A percentile compares a stretch with the other conserved stretches of the same genome.
Evolutionary conservation across 1,284 basidiomycete genomes (phyloP).

Genomic region (Moesziomyces sp.): DNA sequence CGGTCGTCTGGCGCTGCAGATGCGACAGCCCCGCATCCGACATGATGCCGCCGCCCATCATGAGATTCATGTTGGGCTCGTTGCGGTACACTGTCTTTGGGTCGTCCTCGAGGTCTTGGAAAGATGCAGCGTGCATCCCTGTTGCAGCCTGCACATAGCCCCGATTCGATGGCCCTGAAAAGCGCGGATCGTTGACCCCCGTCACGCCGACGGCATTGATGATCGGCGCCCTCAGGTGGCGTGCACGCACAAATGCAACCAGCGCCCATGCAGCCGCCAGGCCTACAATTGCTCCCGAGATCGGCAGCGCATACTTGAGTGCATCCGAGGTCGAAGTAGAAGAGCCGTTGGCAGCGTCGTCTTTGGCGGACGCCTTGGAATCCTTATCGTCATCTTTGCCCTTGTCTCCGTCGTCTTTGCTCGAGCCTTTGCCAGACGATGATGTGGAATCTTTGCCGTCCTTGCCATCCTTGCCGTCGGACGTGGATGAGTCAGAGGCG

Average conservation of each 20-base stretch:
- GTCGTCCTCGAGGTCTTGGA: slow-evolving; percentile 21
- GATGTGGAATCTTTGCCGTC: slow-evolving; percentile 24
- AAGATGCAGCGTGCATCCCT: slow-evolving; percentile 1
- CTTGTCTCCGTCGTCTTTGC: no score
- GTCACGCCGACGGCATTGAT: slow-evolving; percentile 36
- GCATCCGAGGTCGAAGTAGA: slow-evolving; percentile 7
- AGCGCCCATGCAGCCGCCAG: slow-evolving; percentile 31
- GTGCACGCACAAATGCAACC: slow-evolving; percentile 16
- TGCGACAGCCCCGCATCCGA: slow-evolving; percentile 36
- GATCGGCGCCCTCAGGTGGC: slow-evolving; percentile 16
- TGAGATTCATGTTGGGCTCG: slow-evolving; percentile 42
- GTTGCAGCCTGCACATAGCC: slow-evolving; percentile 1
- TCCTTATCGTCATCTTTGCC: background rate
- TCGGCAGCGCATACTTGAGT: slow-evolving; percentile 43
- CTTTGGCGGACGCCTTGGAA: slow-evolving; percentile 7
- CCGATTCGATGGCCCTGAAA: slow-evolving; percentile 9
- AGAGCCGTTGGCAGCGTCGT: slow-evolving; percentile 6
- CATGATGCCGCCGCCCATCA: slow-evolving; percentile 38
- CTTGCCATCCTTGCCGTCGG: slow-evolving; percentile 28
- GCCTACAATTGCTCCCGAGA: slow-evolving; percentile 33
- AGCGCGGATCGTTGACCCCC: slow-evolving; percentile 30
- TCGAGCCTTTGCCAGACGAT: background rate
- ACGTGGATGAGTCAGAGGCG: slow-evolving; percentile 6
- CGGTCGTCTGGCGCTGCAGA: slow-evolving; percentile 36
- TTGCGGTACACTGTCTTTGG: slow-evolving; percentile 22